phyloP scores from a whole-genome alignment of 768 basidiomycete genomes.

The Wakefieldia striispora region DNA sequence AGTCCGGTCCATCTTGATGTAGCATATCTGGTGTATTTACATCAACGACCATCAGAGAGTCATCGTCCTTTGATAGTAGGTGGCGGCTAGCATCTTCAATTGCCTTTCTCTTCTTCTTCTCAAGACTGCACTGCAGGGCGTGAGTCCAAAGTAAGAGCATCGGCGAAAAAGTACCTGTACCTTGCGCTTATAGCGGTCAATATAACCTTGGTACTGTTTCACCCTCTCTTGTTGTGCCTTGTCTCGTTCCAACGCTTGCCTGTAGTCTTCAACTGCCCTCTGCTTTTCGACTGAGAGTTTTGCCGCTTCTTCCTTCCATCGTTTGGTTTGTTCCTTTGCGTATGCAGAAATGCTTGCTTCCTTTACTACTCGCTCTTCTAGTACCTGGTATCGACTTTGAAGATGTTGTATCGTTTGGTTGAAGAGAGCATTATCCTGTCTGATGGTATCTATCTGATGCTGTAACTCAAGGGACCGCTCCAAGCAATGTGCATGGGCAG shows the following conservation, averaged over 20 bases:
- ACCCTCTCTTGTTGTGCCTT: conserved; percentile 19
- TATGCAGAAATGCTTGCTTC: conserved; percentile 5
- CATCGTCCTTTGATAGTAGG: conserved; percentile 16
- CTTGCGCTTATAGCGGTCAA: conserved; percentile 21
- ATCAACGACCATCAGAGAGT: conserved; percentile 31
- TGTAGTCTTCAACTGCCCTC: conserved; percentile 15
- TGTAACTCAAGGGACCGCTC: conserved; percentile 8
- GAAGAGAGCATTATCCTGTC: conserved; percentile 2
- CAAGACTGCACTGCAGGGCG: conserved; percentile 15
- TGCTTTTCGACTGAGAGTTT: conserved; percentile 25
- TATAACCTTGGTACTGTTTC: conserved; percentile 22
- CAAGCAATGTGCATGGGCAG: conserved; percentile 15
- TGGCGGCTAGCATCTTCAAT: conserved; percentile 13
- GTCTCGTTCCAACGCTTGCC: conserved; percentile 14
- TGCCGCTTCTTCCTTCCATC: conserved; percentile 18
- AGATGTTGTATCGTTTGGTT: conserved; percentile 13
- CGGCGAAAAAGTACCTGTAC: conserved; percentile 6
- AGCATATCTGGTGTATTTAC: conserved; percentile 24
- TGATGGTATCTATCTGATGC: conserved; percentile 11
- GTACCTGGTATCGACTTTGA: conserved; percentile 12
- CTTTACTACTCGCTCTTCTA: conserved; percentile 11
- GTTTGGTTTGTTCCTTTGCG: conserved; percentile 12
- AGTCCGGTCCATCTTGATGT: conserved; percentile 6
- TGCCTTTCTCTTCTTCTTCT: conserved; percentile 28
- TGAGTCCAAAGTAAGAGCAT: neutral